phyloP scores from a whole-genome alignment of 164 flowering plant species.

The Stephania cephalantha region DNA sequence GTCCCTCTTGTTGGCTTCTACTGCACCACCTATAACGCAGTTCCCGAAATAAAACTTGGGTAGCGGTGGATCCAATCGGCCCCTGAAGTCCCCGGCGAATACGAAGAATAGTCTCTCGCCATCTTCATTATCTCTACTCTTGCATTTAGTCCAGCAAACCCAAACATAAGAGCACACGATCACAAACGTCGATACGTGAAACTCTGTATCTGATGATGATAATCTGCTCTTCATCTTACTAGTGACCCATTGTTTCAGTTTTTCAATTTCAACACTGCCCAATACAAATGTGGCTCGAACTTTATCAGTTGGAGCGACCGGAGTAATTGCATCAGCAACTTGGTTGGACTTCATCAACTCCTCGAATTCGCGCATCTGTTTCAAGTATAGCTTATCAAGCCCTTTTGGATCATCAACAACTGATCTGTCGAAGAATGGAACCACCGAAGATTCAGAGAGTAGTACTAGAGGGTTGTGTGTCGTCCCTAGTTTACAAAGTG shows the following conservation, averaged over 20 bases:
- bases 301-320: not conserved
- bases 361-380: not conserved
- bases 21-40: not conserved
- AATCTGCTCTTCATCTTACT: not conserved
- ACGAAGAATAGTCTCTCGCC: constrained; percentile 7
- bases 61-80: constrained; percentile 11
- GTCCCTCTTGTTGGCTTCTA: not conserved
- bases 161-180: constrained; percentile 30
- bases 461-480: not conserved
- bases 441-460: not conserved
- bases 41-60: constrained; percentile 14
- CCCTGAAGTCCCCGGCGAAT: constrained; percentile 27
- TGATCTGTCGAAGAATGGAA: not conserved
- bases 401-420: not conserved
- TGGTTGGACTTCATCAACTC: not conserved
- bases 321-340: not conserved
- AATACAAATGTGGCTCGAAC: not conserved
- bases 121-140: constrained; percentile 13
- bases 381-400: not conserved
- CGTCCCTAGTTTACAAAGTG: not conserved
- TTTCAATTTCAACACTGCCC: not conserved
- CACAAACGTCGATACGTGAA: constrained; percentile 20
- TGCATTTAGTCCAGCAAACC: constrained; percentile 12
- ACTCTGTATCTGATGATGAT: not conserved
- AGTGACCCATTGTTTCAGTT: not conserved